phyloP scores from a whole-genome alignment of 352 stramenopile species.

The Phytophthora uliginosa region DNA sequence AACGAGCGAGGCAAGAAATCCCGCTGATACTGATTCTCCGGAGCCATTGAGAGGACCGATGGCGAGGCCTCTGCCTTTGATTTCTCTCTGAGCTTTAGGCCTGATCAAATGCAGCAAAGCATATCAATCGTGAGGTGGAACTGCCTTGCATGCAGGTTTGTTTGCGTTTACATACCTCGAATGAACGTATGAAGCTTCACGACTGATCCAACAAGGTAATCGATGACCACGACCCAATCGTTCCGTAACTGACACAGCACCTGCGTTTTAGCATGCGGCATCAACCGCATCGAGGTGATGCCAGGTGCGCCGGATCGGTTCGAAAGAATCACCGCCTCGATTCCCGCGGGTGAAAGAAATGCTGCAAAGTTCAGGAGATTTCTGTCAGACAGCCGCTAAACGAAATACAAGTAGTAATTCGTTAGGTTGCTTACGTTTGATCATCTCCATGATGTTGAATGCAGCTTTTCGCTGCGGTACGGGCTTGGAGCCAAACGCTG shows the following conservation, averaged over 20 bases:
- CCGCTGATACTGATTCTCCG: constrained; percentile 28
- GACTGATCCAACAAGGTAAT: constrained; percentile 46
- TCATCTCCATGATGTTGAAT: constrained; percentile 55
- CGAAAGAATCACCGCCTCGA: constrained; percentile 41
- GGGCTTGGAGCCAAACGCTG: constrained; percentile 72
- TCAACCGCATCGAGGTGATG: constrained; percentile 54
- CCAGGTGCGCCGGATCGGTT: constrained; percentile 39
- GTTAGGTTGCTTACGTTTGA: constrained; percentile 52
- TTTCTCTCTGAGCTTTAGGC: constrained; percentile 23
- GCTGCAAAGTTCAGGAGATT: constrained; percentile 9
- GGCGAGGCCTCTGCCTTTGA: constrained; percentile 31
- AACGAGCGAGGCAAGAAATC: constrained; percentile 32
- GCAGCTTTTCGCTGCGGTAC: constrained; percentile 57
- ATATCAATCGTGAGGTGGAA: background rate
- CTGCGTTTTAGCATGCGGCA: constrained; percentile 46
- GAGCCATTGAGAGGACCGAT: constrained; percentile 41
- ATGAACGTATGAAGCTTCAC: constrained; percentile 72
- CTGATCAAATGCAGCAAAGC: constrained; percentile 15
- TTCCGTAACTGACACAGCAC: constrained; percentile 77
- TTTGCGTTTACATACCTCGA: constrained; percentile 40
- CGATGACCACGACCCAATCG: constrained; percentile 75
- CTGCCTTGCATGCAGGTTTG: background rate
- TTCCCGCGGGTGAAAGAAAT: constrained; percentile 37
- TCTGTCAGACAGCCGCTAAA: background rate
- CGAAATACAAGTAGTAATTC: background rate